Evolutionary conservation across 257 asterid species (phyloP).

Genomic region (Leptodermis oblonga): DNA sequence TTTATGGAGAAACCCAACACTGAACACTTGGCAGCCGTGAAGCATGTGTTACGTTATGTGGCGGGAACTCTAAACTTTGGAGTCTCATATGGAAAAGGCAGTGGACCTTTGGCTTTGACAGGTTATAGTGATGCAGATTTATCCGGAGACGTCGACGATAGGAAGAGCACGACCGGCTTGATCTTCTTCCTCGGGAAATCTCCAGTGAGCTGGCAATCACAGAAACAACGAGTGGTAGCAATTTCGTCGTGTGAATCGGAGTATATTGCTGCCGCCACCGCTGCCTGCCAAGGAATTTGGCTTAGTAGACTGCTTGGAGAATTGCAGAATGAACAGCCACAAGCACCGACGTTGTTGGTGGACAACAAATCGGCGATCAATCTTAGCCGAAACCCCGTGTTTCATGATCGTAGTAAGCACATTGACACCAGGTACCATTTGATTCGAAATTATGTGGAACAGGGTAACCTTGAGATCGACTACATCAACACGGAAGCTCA

Average conservation of each 20-base stretch:
- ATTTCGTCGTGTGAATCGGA: neutral
- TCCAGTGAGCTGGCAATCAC: too few relatives aligned
- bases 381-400: neutral
- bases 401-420: neutral
- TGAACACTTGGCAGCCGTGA: neutral
- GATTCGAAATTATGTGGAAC: neutral
- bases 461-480: neutral
- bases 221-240: neutral
- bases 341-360: neutral
- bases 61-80: neutral
- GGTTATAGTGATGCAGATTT: slow-evolving; percentile 2
- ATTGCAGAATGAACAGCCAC: neutral
- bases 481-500: neutral
- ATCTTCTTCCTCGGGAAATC: neutral
- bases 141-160: neutral
- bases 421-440: neutral
- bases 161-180: slow-evolving; percentile 2
- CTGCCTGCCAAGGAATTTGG: neutral
- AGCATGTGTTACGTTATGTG: neutral
- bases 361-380: slow-evolving; percentile 1
- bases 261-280: neutral
- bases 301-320: neutral
- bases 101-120: neutral
- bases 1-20: slow-evolving; percentile 5
- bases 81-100: neutral